Base-by-base conservation (phyloP, 257 asterid genomes). In the Scutellaria galericulata region DNA sequence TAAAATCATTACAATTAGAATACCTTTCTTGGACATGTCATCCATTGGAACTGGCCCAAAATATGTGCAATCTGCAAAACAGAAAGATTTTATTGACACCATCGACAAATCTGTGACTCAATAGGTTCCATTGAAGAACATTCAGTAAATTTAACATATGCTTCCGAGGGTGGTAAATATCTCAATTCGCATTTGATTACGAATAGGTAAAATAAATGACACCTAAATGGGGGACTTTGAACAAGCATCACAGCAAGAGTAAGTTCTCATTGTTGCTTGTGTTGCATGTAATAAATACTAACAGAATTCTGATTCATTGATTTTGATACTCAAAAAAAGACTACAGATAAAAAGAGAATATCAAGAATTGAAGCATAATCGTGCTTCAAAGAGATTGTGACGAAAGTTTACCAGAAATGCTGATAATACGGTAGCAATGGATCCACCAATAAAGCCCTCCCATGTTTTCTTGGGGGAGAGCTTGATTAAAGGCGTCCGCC, bases 371-470 rank as follows among this genome's bases (percentile, higher is more conserved):
- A 48, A 58, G 44, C 53, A 15, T 27, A 24, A 59, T 7, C n/a
- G 20, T 44, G 51, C 69, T 75, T 47, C 27, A 45, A 45, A 9
- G 65, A 9, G 14, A 41, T 47, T 12, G 42, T 7, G 51, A 56
- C 47, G 65, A 65, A 57, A 52, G 72, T 64, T 76, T 77, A 88
- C 95, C 80, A 83, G 20, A 77, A 86, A 86, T 68, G 92, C 95
- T n/a, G 86, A 83, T 42, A 79, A 11, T 39, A 86, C 80, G 5
- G 95, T 88, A 13, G 95, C 84, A 7, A 88, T 53, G 20, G 92
- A 88, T 66, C 85, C 95, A 72, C 92, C 95, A 42, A 88, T 80
- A 50, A 86, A 88, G 45, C 95, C 95, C 78, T 88, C 95, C 92
- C 95, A 83, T 39, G 95, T 88, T 81, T 86, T 88, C 82, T 86